These are phyloP conservation scores for Waltergamsia citrina DNA, from an alignment of 2,329 filamentous ascomycete genomes.

Conservation along the genomic window DNA sequence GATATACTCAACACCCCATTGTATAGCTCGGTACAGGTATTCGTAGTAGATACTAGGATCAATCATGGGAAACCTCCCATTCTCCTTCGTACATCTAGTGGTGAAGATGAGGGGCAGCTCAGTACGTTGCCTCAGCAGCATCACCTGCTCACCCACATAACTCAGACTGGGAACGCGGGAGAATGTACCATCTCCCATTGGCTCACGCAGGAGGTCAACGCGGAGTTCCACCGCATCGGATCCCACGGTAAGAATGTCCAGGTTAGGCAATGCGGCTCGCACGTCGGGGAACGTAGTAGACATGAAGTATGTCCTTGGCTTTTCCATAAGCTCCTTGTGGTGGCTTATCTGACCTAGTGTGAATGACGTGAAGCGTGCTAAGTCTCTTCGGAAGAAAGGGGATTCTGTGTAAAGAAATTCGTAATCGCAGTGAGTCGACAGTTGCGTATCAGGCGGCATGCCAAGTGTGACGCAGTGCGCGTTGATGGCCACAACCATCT, in stretches of 20 bases:
- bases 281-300: conserved; percentile 86
- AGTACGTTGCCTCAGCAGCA: conserved; percentile 73
- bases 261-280: conserved; percentile 69
- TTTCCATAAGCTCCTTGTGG: conserved; percentile 68
- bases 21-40: conserved; percentile 74
- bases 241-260: conserved; percentile 80
- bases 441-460: conserved; percentile 55
- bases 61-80: conserved; percentile 78
- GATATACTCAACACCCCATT: conserved; percentile 86
- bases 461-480: conserved; percentile 65
- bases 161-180: conserved; percentile 65
- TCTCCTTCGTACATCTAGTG: conserved; percentile 71
- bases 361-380: conserved; percentile 71
- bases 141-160: conserved; percentile 80
- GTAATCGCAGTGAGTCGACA: conserved; percentile 68
- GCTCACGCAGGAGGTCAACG: conserved; percentile 72
- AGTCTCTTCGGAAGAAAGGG: conserved; percentile 63
- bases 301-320: conserved; percentile 73
- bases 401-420: conserved; percentile 75
- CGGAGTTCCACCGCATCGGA: conserved; percentile 79
- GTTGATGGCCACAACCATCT: conserved; percentile 60
- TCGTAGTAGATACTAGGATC: conserved; percentile 65
- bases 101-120: conserved; percentile 89
- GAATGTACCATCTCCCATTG: conserved; percentile 50
- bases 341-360: conserved; percentile 70